phyloP scores from a whole-genome alignment of 345 rosid genomes.

The Salix arbutifolia region DNA sequence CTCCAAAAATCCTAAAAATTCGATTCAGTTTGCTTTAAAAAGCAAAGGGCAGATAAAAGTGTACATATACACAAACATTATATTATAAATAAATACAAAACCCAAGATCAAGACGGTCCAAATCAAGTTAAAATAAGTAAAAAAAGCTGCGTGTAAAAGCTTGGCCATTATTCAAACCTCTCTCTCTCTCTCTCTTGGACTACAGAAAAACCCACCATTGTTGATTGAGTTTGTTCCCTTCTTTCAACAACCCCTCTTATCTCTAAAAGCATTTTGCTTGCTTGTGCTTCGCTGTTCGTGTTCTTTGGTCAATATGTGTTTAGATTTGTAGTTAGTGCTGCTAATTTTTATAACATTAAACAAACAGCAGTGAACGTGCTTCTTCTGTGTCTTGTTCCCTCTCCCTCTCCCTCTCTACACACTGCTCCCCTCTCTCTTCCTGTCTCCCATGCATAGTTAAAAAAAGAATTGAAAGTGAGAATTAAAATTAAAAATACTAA shows the following conservation, averaged over 20 bases:
- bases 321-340: conserved; percentile 7
- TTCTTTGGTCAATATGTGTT: conserved; percentile 25
- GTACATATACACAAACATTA: background rate
- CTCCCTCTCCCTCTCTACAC: background rate
- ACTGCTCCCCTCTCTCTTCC: background rate
- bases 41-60: conserved; percentile 22
- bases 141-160: background rate
- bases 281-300: conserved; percentile 40
- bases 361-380: conserved; percentile 53
- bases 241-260: background rate
- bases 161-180: background rate
- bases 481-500: background rate
- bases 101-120: background rate
- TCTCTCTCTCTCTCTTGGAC: background rate
- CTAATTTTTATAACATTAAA: background rate
- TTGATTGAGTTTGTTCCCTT: background rate
- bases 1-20: conserved; percentile 73
- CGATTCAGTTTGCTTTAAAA: conserved; percentile 59
- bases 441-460: background rate
- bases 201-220: background rate
- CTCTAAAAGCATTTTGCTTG: conserved; percentile 20
- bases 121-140: background rate
- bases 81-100: background rate
- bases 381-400: conserved; percentile 34
- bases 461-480: background rate